A percentile compares a stretch with the other conserved stretches of the same genome.
These are phyloP conservation scores for Silene coronaria DNA, from an alignment of 179 eudicot species.

Conservation along the genomic window DNA sequence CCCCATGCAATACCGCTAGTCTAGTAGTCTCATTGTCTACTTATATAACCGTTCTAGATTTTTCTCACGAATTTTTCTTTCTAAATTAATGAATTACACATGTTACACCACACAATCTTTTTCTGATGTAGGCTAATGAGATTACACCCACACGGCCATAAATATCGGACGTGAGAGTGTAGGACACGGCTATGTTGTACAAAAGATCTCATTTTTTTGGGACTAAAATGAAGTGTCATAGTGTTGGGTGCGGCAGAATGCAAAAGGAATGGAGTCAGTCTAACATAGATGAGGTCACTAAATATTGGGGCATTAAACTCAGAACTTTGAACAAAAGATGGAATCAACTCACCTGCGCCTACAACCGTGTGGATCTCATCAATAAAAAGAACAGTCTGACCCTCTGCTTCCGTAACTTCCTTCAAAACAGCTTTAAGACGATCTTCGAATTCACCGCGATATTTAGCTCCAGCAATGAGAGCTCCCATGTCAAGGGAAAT, in stretches of 20 bases:
- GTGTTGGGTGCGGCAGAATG: background rate
- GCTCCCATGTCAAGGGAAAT: slow-evolving; percentile 98
- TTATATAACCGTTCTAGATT: background rate
- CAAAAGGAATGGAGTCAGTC: background rate
- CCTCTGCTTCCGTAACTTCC: slow-evolving; percentile 96
- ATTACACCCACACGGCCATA: background rate
- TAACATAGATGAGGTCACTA: background rate
- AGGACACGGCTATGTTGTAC: too few species aligned
- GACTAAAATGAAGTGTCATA: background rate
- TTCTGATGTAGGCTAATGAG: background rate
- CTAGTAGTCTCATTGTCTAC: background rate
- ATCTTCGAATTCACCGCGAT: slow-evolving; percentile 96
- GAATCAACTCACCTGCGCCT: slow-evolving; percentile 67
- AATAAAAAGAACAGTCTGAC: slow-evolving; percentile 82
- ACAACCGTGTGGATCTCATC: slow-evolving; percentile 98
- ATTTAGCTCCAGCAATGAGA: slow-evolving; percentile 95
- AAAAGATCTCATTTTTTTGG: background rate
- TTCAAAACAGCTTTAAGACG: slow-evolving; percentile 84
- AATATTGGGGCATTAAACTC: background rate
- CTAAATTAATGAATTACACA: background rate
- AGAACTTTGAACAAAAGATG: background rate
- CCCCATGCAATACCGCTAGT: background rate
- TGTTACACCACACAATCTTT: background rate
- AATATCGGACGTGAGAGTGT: background rate
- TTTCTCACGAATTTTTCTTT: background rate